phyloP scores from a whole-genome alignment of 345 rosid genomes.

The Heritiera fomes region DNA sequence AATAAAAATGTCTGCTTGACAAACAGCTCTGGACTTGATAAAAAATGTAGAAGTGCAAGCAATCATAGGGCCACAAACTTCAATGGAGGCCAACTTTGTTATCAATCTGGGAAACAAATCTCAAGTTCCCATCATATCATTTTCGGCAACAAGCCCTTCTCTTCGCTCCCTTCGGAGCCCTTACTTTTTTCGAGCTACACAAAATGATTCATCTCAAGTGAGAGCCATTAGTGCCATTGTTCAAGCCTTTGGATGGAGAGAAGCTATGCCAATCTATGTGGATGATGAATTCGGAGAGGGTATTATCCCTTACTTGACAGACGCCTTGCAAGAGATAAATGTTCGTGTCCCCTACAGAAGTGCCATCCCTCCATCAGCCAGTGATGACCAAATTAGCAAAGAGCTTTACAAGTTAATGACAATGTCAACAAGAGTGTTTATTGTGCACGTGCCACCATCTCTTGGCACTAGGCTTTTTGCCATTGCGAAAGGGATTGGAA shows the following conservation, averaged over 20 bases:
- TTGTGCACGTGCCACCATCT: slow-evolving; percentile 39
- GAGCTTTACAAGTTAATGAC: no score
- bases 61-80: slow-evolving; percentile 44
- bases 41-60: slow-evolving; percentile 54
- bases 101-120: slow-evolving; percentile 45
- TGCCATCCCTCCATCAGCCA: no score
- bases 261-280: slow-evolving; percentile 47
- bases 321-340: no score
- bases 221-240: slow-evolving; percentile 39
- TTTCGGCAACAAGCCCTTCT: slow-evolving; percentile 51
- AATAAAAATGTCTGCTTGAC: no score
- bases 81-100: slow-evolving; percentile 45
- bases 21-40: neutral
- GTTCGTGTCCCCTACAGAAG: no score
- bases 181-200: slow-evolving; percentile 43
- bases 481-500: slow-evolving; percentile 47
- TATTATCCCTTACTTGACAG: no score
- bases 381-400: no score
- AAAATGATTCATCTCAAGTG: slow-evolving; percentile 46
- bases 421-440: slow-evolving; percentile 53
- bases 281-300: slow-evolving; percentile 35
- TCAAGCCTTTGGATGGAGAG: slow-evolving; percentile 53
- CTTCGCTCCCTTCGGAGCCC: slow-evolving; percentile 39
- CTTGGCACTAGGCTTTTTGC: slow-evolving; percentile 43
- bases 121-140: slow-evolving; percentile 35